Base-by-base conservation (phyloP, 1,284 basidiomycete genomes). In the Cutaneotrichosporon mucoides region DNA sequence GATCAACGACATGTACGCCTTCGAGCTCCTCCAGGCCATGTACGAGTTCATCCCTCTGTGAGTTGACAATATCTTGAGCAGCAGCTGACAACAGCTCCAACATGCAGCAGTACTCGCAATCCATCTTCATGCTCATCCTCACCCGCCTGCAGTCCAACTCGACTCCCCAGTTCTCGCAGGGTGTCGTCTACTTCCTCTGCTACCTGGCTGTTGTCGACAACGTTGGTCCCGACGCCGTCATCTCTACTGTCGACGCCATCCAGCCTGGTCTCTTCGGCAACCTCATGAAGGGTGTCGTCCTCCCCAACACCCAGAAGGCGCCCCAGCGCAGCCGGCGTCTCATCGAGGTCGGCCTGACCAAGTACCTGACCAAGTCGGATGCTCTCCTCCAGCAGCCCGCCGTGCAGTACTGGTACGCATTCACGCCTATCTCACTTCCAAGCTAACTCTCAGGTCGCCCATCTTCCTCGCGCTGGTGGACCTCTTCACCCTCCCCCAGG, bases 251-350 rank as follows among this genome's bases (percentile, higher is more conserved):
- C 41, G 92, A 99, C 63, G 83, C 82, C 6, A 88, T 98, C 51
- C 95, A 99, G 73, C 82, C 88, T 4, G 85, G 87, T 44, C 81
- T 99, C 33, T 97, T 94, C 84, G 83, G 84, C 0, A 90, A 94
- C 68, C 81, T 99, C 50, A 76, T 93, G 45, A 82, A 81, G 16
- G 88, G 86, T 63, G 88, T 98, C 62, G 80, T 99, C 43, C 79
- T 91, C 9, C 87, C 92, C 0, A 88, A 95, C 73, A 82, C 89
- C 2, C 84, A 88, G 2, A 90, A 90, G 74, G 85, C 91, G 68
- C 84, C 86, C 0, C 83, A 84, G 55, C 88, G 88, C 73, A 88
- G 94, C 69, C 84, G 91, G 40, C 95, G 94, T 73, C 79, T 94
- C 33, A 86, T 87, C 8, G 86, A 84, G 8, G 86, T 96, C n/a